phyloP scores from a whole-genome alignment of 371 early-diverging fungal species.

The Mucor saturninus region DNA sequence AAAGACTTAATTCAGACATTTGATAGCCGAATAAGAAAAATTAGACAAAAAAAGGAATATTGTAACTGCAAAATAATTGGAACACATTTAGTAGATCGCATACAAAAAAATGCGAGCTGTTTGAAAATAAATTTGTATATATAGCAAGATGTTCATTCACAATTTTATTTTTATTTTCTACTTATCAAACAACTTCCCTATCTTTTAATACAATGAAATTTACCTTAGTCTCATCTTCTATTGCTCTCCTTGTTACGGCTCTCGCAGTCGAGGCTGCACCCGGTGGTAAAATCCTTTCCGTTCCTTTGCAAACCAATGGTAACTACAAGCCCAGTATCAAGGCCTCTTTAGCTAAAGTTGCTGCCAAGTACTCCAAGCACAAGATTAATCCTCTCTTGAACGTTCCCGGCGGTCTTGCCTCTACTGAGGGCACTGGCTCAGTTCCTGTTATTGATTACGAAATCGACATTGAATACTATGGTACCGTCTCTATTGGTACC shows the following conservation, averaged over 20 bases:
- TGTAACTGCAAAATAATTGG: too few species aligned
- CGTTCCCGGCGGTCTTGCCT: background rate
- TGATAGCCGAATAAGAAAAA: too few species aligned
- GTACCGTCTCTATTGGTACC: constrained; percentile 62
- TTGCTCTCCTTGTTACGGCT: constrained; percentile 11
- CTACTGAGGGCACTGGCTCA: constrained; percentile 5
- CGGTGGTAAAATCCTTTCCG: constrained; percentile 7
- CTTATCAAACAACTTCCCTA: too few species aligned
- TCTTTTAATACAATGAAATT: constrained; percentile 12
- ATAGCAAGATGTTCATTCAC: too few species aligned
- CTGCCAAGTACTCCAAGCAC: constrained; percentile 23
- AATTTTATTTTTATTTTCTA: too few species aligned
- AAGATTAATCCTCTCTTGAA: background rate
- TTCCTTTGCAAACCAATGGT: constrained; percentile 22
- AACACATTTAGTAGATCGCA: too few species aligned
- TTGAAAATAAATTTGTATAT: too few species aligned
- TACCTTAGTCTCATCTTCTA: constrained; percentile 13
- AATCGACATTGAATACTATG: constrained; percentile 56
- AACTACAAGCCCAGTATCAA: constrained; percentile 24
- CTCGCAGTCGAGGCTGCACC: constrained; percentile 19
- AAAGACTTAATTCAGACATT: too few species aligned
- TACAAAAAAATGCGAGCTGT: too few species aligned
- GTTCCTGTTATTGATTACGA: constrained; percentile 29
- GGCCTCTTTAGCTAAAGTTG: constrained; percentile 16
- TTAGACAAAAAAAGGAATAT: too few species aligned